Evolutionary conservation across 148 eudicot species (phyloP).

Genomic region (Nepenthes mirabilis): DNA sequence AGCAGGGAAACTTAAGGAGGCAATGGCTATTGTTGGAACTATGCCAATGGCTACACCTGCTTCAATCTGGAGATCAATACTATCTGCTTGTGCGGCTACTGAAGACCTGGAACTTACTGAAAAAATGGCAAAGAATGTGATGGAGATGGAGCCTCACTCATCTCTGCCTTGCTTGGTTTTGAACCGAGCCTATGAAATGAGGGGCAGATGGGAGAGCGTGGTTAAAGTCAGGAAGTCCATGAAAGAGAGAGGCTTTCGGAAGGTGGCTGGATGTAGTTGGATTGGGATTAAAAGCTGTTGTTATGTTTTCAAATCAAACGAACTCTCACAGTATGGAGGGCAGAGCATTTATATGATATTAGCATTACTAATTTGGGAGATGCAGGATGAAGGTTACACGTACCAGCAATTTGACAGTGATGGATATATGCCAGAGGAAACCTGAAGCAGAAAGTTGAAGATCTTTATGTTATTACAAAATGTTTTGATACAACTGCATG

Average conservation of each 20-base stretch:
- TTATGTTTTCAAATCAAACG: slow-evolving; percentile 29
- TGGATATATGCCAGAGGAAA: neutral
- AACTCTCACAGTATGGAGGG: slow-evolving; percentile 30
- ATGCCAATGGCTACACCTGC: slow-evolving; percentile 33
- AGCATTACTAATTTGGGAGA: slow-evolving; percentile 33
- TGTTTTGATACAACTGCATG: too few species aligned
- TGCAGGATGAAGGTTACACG: slow-evolving; percentile 11
- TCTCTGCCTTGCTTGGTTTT: slow-evolving; percentile 48
- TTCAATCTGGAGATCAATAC: slow-evolving; percentile 39
- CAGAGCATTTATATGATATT: slow-evolving; percentile 29
- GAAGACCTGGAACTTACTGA: slow-evolving; percentile 45
- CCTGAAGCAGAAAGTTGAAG: neutral
- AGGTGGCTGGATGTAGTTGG: slow-evolving; percentile 48
- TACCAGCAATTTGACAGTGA: neutral
- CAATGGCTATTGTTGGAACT: slow-evolving; percentile 24
- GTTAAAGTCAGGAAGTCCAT: slow-evolving; percentile 52
- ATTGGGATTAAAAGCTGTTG: slow-evolving; percentile 28
- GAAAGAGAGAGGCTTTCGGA: slow-evolving; percentile 24
- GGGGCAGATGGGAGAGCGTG: slow-evolving; percentile 69
- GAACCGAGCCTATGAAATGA: slow-evolving; percentile 44
- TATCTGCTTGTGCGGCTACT: slow-evolving; percentile 24
- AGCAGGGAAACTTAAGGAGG: slow-evolving; percentile 49
- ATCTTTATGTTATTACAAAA: too few species aligned
- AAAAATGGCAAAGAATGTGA: slow-evolving; percentile 36
- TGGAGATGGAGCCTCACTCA: slow-evolving; percentile 37